Evolutionary conservation across 1,284 basidiomycete genomes (phyloP).

Genomic region (Leccinum huronense): DNA sequence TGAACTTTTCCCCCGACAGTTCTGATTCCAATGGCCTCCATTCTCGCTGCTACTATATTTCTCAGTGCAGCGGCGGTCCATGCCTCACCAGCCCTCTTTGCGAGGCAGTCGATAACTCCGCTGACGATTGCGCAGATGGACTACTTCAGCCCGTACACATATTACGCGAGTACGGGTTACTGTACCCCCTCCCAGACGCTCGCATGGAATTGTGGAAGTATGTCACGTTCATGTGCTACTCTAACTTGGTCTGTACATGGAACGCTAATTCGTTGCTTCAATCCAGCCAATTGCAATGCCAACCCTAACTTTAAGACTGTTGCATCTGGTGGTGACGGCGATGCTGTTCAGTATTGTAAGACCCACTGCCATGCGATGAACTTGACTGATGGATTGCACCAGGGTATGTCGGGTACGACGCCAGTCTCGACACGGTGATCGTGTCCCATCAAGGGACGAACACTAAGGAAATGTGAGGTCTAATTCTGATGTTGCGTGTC

Average conservation of each 20-base stretch:
- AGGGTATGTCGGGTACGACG: conserved; percentile 44
- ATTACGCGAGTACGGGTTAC: conserved; percentile 57
- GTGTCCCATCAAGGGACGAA: conserved; percentile 41
- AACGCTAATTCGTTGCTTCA: neutral
- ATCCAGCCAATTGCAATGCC: conserved; percentile 51
- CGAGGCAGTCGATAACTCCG: conserved; percentile 41
- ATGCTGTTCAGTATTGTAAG: conserved; percentile 49
- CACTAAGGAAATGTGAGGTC: conserved; percentile 30
- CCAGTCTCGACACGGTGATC: conserved; percentile 33
- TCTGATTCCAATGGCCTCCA: conserved; percentile 18
- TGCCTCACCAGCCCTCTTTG: conserved; percentile 27
- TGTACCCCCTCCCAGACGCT: conserved; percentile 47
- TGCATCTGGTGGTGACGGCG: conserved; percentile 63
- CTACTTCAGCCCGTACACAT: conserved; percentile 52
- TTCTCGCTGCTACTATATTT: conserved; percentile 16
- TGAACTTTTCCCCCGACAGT: neutral
- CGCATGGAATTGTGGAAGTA: conserved; percentile 62
- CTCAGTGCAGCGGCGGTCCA: conserved; percentile 18
- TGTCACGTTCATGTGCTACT: conserved; percentile 13
- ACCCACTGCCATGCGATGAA: neutral
- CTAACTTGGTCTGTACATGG: neutral
- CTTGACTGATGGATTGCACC: neutral
- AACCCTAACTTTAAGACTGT: conserved; percentile 56
- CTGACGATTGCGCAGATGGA: conserved; percentile 45
- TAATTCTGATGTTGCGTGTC: neutral